Conservation (phyloP, 768 basidiomycete species). For the Chalciporus chontae region DNA sequence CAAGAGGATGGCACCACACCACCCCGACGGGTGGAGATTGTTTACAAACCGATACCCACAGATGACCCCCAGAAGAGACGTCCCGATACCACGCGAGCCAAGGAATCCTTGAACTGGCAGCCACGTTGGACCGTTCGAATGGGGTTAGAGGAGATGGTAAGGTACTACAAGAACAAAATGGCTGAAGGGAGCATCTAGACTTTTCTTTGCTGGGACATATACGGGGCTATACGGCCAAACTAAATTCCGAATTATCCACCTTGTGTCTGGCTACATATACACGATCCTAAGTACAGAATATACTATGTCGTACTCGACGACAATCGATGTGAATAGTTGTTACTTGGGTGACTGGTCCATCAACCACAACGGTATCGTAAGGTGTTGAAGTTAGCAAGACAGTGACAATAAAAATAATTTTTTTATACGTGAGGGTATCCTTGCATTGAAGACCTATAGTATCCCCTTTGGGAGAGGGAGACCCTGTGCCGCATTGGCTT, state of each 20-base stretch:
- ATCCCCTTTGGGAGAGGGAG: slow-evolving; percentile 12
- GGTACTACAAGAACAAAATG: slow-evolving; percentile 90
- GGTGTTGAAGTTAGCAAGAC: slow-evolving; percentile 6
- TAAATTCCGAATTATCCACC: neutral
- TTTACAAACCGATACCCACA: slow-evolving; percentile 78
- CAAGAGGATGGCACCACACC: slow-evolving; percentile 65
- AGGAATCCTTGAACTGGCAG: slow-evolving; percentile 81
- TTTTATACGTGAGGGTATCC: slow-evolving; percentile 4
- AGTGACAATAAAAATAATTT: slow-evolving; percentile 14
- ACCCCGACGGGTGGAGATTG: slow-evolving; percentile 55
- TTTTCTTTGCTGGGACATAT: neutral
- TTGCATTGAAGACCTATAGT: neutral
- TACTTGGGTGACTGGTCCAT: slow-evolving; percentile 1
- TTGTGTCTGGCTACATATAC: slow-evolving; percentile 6
- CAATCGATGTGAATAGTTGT: slow-evolving; percentile 10
- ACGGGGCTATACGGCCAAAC: neutral
- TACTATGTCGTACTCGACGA: neutral
- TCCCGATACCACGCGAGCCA: slow-evolving; percentile 90
- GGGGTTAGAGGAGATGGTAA: slow-evolving; percentile 93
- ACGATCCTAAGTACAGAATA: slow-evolving; percentile 16
- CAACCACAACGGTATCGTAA: slow-evolving; percentile 14
- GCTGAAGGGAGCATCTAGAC: slow-evolving; percentile 72
- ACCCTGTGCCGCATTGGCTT: slow-evolving; percentile 4
- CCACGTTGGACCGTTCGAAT: slow-evolving; percentile 90
- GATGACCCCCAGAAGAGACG: slow-evolving; percentile 95